A percentile compares a stretch with the other conserved stretches of the same genome.
Conservation (phyloP, 257 asterid species). For the Solanum virginianum region DNA sequence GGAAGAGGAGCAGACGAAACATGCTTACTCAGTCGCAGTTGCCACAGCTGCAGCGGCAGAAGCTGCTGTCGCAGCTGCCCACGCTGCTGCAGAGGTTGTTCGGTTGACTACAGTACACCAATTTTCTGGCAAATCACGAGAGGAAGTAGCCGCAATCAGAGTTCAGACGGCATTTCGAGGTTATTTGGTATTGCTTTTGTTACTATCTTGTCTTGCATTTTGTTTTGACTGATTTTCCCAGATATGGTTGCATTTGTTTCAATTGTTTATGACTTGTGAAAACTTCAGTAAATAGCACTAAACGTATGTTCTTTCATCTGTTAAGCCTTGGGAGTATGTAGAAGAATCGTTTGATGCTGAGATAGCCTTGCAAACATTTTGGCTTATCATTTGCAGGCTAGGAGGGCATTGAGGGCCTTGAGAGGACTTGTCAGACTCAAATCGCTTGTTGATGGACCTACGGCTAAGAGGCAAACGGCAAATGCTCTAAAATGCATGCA, state of each 20-base stretch:
- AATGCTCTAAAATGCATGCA: conserved; percentile 86
- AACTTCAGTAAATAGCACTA: not conserved
- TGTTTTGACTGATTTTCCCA: not conserved
- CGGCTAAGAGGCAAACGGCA: conserved; percentile 77
- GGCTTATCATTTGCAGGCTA: conserved; percentile 45
- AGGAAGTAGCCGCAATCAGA: conserved; percentile 75
- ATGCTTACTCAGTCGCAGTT: conserved; percentile 58
- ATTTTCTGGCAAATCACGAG: conserved; percentile 49
- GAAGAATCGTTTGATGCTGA: not conserved
- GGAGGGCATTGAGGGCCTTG: conserved; percentile 76
- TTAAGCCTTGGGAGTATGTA: not conserved
- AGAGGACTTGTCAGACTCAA: conserved; percentile 89
- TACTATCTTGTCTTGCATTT: not conserved
- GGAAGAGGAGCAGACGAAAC: conserved; percentile 49
- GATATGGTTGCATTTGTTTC: not conserved
- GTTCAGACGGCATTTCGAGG: conserved; percentile 95
- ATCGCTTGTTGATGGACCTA: conserved; percentile 74
- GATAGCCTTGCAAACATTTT: not conserved
- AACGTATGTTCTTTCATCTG: not conserved
- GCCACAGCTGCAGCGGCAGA: conserved; percentile 70
- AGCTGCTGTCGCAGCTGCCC: conserved; percentile 67
- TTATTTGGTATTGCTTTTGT: conserved; percentile 44
- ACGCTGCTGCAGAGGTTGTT: conserved; percentile 66
- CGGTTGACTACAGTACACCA: conserved; percentile 25
- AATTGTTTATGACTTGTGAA: not conserved